These are phyloP conservation scores for Ophiostoma himal-ulmi DNA, from an alignment of 2,329 filamentous ascomycete species.

Conservation along the genomic window DNA sequence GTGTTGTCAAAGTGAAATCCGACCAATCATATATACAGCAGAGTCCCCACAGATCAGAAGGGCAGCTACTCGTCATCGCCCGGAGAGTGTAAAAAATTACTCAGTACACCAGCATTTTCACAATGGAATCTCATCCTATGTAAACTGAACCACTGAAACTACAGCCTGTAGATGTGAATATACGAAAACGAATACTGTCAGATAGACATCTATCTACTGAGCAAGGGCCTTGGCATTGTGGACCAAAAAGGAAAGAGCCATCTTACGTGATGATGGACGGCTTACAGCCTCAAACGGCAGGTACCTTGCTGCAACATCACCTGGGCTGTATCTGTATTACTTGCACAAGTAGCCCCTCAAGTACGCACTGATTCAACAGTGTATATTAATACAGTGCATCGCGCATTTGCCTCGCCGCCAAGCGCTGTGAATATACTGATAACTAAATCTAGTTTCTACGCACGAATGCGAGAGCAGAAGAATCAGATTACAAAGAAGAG, in stretches of 20 bases:
- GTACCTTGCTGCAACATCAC: not conserved
- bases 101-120: too few relatives aligned
- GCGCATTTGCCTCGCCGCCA: too few relatives aligned
- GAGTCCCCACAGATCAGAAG: conserved; percentile 14
- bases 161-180: not conserved
- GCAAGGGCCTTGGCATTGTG: conserved; percentile 19
- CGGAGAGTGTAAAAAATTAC: not conserved
- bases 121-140: too few relatives aligned
- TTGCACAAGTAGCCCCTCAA: too few relatives aligned
- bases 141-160: not conserved
- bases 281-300: not conserved
- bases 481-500: not conserved
- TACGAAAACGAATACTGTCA: not conserved
- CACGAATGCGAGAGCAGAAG: not conserved
- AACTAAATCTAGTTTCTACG: not conserved
- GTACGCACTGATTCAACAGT: not conserved
- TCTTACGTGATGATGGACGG: not conserved
- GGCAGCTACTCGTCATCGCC: conserved; percentile 27
- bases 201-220: not conserved
- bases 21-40: not conserved
- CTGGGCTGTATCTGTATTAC: too few relatives aligned
- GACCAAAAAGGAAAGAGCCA: not conserved
- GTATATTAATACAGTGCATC: not conserved
- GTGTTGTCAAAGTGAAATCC: not conserved
- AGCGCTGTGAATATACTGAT: too few relatives aligned